Percentiles rank a stretch among this genome's conserved stretches.
Evolutionary conservation across 2,329 filamentous ascomycete genomes (phyloP).

Genomic region (Cephalotrichum gorgonifer): DNA sequence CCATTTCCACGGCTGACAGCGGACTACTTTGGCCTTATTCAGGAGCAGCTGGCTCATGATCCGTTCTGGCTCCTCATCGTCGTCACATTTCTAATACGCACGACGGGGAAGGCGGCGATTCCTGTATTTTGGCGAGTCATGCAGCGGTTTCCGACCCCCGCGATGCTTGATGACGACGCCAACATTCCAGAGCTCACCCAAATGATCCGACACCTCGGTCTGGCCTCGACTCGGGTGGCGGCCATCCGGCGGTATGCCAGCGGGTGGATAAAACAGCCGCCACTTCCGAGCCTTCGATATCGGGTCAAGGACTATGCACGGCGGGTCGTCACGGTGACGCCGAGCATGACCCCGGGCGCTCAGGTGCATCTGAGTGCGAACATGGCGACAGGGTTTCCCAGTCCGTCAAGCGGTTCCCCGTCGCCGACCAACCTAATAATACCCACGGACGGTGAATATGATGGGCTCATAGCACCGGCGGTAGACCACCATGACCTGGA

Average conservation of each 20-base stretch:
- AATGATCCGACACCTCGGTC: constrained; percentile 61
- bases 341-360: constrained; percentile 7
- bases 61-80: constrained; percentile 76
- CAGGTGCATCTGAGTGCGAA: neutral
- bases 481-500: constrained; percentile 16
- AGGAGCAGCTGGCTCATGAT: constrained; percentile 65
- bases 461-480: neutral
- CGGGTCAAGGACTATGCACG: constrained; percentile 36
- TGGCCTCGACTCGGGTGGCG: constrained; percentile 56
- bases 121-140: constrained; percentile 65
- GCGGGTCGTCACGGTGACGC: constrained; percentile 17
- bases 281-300: constrained; percentile 44
- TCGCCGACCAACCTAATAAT: neutral
- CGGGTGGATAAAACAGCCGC: constrained; percentile 56
- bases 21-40: constrained; percentile 64
- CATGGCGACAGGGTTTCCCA: neutral
- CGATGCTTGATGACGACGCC: constrained; percentile 45
- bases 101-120: constrained; percentile 61
- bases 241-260: constrained; percentile 62
- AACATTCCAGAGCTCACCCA: constrained; percentile 39
- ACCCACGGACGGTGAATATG: neutral
- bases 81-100: constrained; percentile 77
- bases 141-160: constrained; percentile 55
- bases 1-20: constrained; percentile 59
- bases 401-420: neutral